Evolutionary conservation across 768 basidiomycete genomes (phyloP).

Genomic region (Mycena floridula): DNA sequence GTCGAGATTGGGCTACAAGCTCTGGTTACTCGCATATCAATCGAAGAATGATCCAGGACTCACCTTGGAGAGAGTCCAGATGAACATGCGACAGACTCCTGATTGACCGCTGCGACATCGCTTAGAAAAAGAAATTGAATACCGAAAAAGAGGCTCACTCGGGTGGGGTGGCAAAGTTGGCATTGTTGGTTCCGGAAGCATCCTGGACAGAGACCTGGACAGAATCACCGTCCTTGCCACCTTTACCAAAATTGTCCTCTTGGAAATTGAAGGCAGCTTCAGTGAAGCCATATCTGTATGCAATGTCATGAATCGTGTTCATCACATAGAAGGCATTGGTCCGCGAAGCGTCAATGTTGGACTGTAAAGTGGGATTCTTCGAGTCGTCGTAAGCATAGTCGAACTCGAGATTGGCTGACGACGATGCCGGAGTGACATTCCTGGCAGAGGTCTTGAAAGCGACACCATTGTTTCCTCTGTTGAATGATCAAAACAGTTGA

Average conservation of each 20-base stretch:
- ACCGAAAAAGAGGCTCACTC: constrained; percentile 24
- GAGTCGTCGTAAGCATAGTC: constrained; percentile 27
- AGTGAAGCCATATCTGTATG: constrained; percentile 46
- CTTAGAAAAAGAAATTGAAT: not conserved
- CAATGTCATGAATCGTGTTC: constrained; percentile 50
- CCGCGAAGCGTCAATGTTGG: constrained; percentile 46
- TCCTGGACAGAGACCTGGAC: constrained; percentile 50
- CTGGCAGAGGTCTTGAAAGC: constrained; percentile 20
- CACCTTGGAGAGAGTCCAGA: constrained; percentile 9
- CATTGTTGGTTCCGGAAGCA: constrained; percentile 35
- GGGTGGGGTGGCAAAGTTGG: constrained; percentile 35
- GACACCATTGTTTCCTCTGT: constrained; percentile 31
- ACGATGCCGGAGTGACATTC: constrained; percentile 30
- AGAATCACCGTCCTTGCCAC: constrained; percentile 42
- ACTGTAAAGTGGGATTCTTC: constrained; percentile 27
- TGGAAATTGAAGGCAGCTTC: constrained; percentile 55
- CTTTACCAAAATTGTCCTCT: constrained; percentile 47
- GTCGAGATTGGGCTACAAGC: constrained; percentile 57
- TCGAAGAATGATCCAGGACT: not conserved
- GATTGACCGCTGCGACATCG: constrained; percentile 23
- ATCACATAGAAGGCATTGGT: constrained; percentile 53
- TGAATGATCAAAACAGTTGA: not conserved
- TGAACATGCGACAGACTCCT: constrained; percentile 31
- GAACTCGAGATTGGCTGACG: constrained; percentile 30
- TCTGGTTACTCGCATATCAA: constrained; percentile 14